Base-by-base conservation (phyloP, 108 stramenopile species). In the Aurantiochytrium sp. region DNA sequence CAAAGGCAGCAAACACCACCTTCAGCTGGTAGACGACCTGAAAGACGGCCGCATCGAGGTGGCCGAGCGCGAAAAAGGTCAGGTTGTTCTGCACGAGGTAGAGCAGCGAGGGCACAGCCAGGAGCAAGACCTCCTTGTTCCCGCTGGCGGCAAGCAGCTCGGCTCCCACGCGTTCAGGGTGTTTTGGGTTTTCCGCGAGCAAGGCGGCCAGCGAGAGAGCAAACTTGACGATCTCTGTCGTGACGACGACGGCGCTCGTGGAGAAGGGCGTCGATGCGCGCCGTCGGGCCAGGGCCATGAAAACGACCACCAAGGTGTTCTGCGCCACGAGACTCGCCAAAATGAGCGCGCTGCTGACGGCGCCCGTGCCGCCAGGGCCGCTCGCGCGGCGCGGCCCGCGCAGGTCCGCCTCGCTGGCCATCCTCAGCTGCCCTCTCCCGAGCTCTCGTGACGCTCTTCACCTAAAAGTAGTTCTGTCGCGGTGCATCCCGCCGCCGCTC, bases 11-110 rank as follows among this genome's bases (percentile, higher is more conserved):
- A 23, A 83, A 83, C 10, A 83, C 76, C 8, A 83, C 76, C 28
- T 83, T 83, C 1, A 83, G 76, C 49, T 83, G 45, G 76, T 83
- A 83, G 18, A 83, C 23, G 76, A 83, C 76, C 51, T 83, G 76
- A 1, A 83, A 83, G 16, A 83, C 76, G 12, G 76, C 76, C 0
- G 76, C 49, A 12, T 83, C 76, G 19, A 83, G 76, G 51, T 83
- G 23, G 10, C 51, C 51, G 51, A 83, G 76, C 49, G 76, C 76
- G 28, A 53, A 6, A 23, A 53, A 53, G 49, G 51, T 83, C 25
- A 83, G 51, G 4, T 83, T 47, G 4, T 83, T 83, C 76, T 83
- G 76, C 76, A 83, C 76, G 25, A 83, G 51, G 76, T 83, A 83
- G 23, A 83, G 25, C 25, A 53, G 6, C 6, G 76, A 83, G 0